A percentile compares a stretch with the other conserved stretches of the same genome.
phyloP scores from a whole-genome alignment of 2,329 filamentous ascomycete species.

The Ophiostoma montium region DNA sequence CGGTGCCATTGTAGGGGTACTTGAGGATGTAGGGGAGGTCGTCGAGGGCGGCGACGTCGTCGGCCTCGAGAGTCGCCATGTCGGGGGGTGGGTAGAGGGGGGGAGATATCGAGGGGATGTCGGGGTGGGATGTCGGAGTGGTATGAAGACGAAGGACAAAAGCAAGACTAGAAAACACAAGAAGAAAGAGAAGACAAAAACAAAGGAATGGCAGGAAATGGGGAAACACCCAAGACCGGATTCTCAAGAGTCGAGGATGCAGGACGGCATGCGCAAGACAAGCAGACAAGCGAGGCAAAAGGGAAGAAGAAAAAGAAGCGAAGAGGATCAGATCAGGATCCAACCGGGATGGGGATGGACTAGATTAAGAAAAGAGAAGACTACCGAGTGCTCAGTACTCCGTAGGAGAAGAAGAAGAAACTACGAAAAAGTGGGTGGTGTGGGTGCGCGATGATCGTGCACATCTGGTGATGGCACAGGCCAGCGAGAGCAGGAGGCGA shows the following conservation, averaged over 20 bases:
- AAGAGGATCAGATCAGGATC: neutral
- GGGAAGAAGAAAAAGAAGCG: neutral
- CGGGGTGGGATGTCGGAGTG: neutral
- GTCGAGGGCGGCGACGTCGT: constrained; percentile 36
- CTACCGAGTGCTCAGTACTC: no score
- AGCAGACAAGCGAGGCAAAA: no score
- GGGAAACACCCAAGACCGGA: no score
- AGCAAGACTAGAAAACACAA: neutral
- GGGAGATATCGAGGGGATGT: constrained; percentile 17
- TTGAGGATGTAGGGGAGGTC: constrained; percentile 29
- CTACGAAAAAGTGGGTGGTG: neutral
- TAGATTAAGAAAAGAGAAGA: neutral
- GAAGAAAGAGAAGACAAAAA: neutral
- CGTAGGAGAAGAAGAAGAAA: neutral
- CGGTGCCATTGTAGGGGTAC: constrained; percentile 45
- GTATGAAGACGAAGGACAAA: neutral
- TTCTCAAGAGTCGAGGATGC: no score
- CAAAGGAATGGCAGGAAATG: neutral
- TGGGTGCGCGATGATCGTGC: no score
- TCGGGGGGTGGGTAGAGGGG: neutral
- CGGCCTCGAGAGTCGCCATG: constrained; percentile 19
- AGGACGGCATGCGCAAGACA: no score
- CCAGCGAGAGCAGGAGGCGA: no score
- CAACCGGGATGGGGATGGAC: neutral
- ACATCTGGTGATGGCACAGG: no score